Evolutionary conservation across 2,329 filamentous ascomycete species (phyloP), one percentile per base, ranked within the genome.

Genomic region (Nannizziopsis barbatae): DNA sequence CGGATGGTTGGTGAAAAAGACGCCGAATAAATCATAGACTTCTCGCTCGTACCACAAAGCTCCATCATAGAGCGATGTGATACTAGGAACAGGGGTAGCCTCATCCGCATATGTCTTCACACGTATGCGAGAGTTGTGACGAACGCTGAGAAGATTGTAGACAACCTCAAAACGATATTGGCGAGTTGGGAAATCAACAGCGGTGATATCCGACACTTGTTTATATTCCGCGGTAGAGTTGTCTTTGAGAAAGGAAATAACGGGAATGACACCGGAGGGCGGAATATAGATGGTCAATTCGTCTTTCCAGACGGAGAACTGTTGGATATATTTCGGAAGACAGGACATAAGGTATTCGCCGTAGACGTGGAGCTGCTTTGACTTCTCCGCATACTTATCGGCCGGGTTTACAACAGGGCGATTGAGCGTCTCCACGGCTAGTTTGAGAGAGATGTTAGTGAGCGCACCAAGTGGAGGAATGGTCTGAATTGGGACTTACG

Each of bases 291-390:
- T 86, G 59, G 84, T 88, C 65, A 98, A 80, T 71, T 98, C 92
- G 65, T 98, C 92, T 74, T 98, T 98, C 92, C 92, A 98, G 49
- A 98, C 90, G 10, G 89, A 94, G 74, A 96, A 96, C 72, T 98
- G 92, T 74, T 98, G 93, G 60, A 98, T 80, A 71, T 95, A 95
- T 75, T 95, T 96, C 60, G 92, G 93, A 63, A 98, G 71, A 69
- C 86, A 94, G 58, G 88, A 89, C 80, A 98, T 90, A 62, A 98
- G 73, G 78, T 95, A 98, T 64, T 93, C 81, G 62, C 92, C 92
- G 65, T 98, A 98, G 62, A 81, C 84, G 75, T 98, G 92, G 64
- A 96, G 75, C 64, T 83, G 78, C 57, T 94, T 85, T 58, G 85
- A 80, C 73, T 90, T 92, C 64, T 85, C 82, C 65, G 83, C 76